Base-by-base conservation (phyloP, 140 eudicot genomes). In the Oenanthe javanica region DNA sequence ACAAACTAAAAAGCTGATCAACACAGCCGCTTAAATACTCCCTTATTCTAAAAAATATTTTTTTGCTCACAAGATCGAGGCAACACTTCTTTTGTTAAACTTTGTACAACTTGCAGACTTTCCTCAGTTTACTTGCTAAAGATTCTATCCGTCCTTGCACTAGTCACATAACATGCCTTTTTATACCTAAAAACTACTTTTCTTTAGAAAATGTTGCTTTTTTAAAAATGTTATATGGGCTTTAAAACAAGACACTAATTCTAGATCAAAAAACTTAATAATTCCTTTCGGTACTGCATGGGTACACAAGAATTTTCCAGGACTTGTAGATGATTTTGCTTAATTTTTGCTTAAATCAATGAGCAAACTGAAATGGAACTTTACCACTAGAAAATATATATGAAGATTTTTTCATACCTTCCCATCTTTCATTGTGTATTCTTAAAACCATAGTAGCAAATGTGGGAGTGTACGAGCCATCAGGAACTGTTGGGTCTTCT, bases 361-460 rank as follows among this genome's bases (percentile, higher is more conserved):
- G 78, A 74, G 59, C 42, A 74, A 47, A 72, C 1, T 40, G 27
- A 66, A 57, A 42, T 15, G 12, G 54, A 43, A 79, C 18, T 4
- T 11, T 16, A 47, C 38, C 61, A 80, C 12, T 9, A 78, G 7
- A 43, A 52, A 14, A 6, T 59, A 47, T 31, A 10, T n/a, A 19
- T 51, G n/a, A 49, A 70, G 42, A 27, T 54, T 21, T 77, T 42
- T 27, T 66, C 79, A 43, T 70, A 94, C 98, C 99, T 92, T 94
- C 99, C 99, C 99, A 94, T 90, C 99, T 87, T 86, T 94, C 99
- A 55, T 92, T 94, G 85, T 94, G 97, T 77, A 94, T 88, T 55
- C 93, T 87, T 72, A 94, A 85, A 84, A 94, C 78, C 85, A 89
- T 67, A 52, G 97, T 92, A 11, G 99, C 99, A 83, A 94, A 94